phyloP scores from a whole-genome alignment of 2,329 filamentous ascomycete species.

The Hymenoscyphus albidus region DNA sequence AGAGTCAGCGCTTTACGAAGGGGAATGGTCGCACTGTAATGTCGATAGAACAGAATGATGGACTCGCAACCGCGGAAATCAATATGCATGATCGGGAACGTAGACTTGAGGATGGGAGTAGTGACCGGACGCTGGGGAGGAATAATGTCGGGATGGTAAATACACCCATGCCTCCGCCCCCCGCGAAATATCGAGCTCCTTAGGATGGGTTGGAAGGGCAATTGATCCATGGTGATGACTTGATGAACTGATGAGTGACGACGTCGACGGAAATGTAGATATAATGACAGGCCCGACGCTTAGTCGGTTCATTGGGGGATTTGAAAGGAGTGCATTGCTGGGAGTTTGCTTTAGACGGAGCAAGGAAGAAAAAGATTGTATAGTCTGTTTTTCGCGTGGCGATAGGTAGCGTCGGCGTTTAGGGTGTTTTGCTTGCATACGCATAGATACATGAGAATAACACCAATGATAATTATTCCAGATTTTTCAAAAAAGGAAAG shows the following conservation, averaged over 20 bases:
- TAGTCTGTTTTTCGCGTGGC: not conserved
- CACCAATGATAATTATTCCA: not conserved
- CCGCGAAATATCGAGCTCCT: not conserved
- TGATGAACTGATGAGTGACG: not conserved
- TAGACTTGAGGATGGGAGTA: conserved; percentile 18
- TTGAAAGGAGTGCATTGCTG: not conserved
- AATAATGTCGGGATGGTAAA: conserved; percentile 20
- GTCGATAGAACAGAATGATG: conserved; percentile 31
- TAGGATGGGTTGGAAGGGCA: not conserved
- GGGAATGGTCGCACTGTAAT: conserved; percentile 23
- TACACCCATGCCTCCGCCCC: not conserved
- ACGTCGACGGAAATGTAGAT: not conserved
- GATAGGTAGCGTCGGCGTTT: not conserved
- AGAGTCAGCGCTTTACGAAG: conserved; percentile 12
- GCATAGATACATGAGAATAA: not conserved
- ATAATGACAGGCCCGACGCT: conserved; percentile 1
- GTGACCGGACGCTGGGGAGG: conserved; percentile 16
- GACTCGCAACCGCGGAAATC: not conserved
- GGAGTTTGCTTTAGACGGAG: not conserved
- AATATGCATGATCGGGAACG: conserved; percentile 9
- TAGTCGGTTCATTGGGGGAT: not conserved
- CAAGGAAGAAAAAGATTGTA: not conserved
- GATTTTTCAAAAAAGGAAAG: not conserved
- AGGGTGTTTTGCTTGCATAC: not conserved
- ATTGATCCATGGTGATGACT: not conserved